Evolutionary conservation across 805 yeast species (phyloP), one percentile per base, ranked within the genome.

Genomic region (Saccharomycopsis babjevae): DNA sequence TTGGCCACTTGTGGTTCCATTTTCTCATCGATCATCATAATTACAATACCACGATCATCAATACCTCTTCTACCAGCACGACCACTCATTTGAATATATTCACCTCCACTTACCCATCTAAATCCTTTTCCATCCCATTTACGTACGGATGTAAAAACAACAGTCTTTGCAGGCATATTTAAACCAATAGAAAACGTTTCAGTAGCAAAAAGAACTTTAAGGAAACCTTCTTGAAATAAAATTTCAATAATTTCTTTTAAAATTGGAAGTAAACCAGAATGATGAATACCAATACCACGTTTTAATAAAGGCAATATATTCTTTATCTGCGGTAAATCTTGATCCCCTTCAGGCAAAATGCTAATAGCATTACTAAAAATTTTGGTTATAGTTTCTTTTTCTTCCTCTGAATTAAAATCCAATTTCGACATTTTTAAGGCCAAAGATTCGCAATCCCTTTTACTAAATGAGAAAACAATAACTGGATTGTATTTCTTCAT

Each of bases 81-180:
- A 66, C 99, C 99, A 54, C 97, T 89, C 99, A 94, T 94, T 76
- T 94, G 99, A 70, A 94, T 94, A 74, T 94, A 94, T 76, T 94
- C 99, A 77, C 99, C 99, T 62, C 99, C 99, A 61, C 97, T 89
- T 38, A 94, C 97, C 99, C 99, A 94, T 75, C 99, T 85, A 79
- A 93, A 91, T 20, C 93, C 96, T 65, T 83, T 84, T 68, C 99
- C 99, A 76, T 94, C 99, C 96, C 97, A 94, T 73, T 94, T 94
- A 71, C 99, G 84, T 22, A 94, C 99, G 39, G 93, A 89, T 0
- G 99, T 94, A 73, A 94, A 94, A 1, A 94, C 99, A 54, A 94
- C 99, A 0, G 99, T 94, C 69, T 94, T 94, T 11, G 99, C 98
- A 68, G 99, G 99, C 99, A 94, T 94, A 75, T 94, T 94, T 59